Percentiles rank a stretch among this genome's conserved stretches.
Conservation (phyloP, 169 alveolate genomes). For the Plasmodium gonderi region DNA sequence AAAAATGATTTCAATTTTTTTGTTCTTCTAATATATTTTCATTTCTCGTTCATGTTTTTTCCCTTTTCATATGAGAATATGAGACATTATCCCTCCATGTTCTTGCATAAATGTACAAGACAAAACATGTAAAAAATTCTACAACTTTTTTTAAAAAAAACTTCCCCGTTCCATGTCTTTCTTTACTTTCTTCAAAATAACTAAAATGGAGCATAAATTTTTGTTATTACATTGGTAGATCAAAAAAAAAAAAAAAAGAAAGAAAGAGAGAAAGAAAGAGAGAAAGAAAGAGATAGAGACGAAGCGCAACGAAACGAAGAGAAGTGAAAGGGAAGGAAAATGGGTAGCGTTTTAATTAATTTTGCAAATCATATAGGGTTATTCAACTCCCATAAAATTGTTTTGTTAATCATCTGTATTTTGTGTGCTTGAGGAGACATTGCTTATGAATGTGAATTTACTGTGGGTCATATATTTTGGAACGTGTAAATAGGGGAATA, state of each 20-base stretch:
- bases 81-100: neutral
- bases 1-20: neutral
- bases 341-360: neutral
- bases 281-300: neutral
- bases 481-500: neutral
- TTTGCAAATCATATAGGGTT: too few relatives aligned
- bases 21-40: neutral
- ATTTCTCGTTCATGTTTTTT: neutral
- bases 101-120: neutral
- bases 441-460: too few relatives aligned
- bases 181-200: neutral
- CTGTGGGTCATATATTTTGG: too few relatives aligned
- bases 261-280: neutral
- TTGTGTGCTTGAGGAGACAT: too few relatives aligned
- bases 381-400: too few relatives aligned
- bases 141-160: neutral
- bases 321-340: neutral
- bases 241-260: neutral
- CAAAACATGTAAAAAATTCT: constrained; percentile 1
- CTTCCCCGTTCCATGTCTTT: neutral
- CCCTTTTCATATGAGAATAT: neutral
- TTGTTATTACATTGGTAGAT: neutral
- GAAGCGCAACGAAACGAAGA: neutral
- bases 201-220: neutral
- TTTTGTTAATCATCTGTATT: neutral